phyloP scores from a whole-genome alignment of 2,329 filamentous ascomycete genomes.

The Colletotrichum godetiae region DNA sequence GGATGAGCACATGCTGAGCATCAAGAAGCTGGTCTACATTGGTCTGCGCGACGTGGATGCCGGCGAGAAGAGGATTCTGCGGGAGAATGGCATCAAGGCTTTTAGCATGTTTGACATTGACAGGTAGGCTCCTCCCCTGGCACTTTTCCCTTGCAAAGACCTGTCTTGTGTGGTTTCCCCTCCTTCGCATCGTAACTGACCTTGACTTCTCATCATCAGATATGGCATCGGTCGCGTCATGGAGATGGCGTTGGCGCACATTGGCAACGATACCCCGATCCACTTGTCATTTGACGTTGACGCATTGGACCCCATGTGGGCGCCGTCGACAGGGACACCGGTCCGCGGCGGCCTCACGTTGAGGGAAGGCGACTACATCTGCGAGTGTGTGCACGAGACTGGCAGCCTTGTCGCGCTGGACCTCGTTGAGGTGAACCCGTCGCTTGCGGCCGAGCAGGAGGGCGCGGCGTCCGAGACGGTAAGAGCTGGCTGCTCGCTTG shows the following conservation, averaged over 20 bases:
- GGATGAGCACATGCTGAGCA: slow-evolving; percentile 75
- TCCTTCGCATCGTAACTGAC: background rate
- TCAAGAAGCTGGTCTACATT: slow-evolving; percentile 95
- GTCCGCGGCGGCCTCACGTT: slow-evolving; percentile 93
- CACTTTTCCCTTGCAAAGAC: background rate
- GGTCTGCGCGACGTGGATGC: slow-evolving; percentile 91
- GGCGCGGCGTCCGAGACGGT: slow-evolving; percentile 85
- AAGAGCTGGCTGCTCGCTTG: slow-evolving; percentile 88
- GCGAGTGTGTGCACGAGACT: slow-evolving; percentile 85
- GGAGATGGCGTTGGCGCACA: slow-evolving; percentile 98
- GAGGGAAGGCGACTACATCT: slow-evolving; percentile 96
- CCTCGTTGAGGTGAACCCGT: slow-evolving; percentile 85
- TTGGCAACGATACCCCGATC: slow-evolving; percentile 93
- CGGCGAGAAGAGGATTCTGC: slow-evolving; percentile 92
- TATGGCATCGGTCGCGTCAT: slow-evolving; percentile 95
- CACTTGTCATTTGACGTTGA: slow-evolving; percentile 98
- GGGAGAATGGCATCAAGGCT: slow-evolving; percentile 90
- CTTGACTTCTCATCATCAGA: background rate
- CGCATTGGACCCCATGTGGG: slow-evolving; percentile 95
- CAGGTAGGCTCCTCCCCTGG: slow-evolving; percentile 47
- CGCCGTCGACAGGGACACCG: slow-evolving; percentile 93
- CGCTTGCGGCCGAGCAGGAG: slow-evolving; percentile 69
- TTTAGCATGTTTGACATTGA: slow-evolving; percentile 99
- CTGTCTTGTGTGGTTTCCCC: too few relatives aligned
- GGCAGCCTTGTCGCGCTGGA: slow-evolving; percentile 84